Evolutionary conservation across 495 filamentous ascomycete genomes (phyloP).

Genomic region (Xylaria castorea): DNA sequence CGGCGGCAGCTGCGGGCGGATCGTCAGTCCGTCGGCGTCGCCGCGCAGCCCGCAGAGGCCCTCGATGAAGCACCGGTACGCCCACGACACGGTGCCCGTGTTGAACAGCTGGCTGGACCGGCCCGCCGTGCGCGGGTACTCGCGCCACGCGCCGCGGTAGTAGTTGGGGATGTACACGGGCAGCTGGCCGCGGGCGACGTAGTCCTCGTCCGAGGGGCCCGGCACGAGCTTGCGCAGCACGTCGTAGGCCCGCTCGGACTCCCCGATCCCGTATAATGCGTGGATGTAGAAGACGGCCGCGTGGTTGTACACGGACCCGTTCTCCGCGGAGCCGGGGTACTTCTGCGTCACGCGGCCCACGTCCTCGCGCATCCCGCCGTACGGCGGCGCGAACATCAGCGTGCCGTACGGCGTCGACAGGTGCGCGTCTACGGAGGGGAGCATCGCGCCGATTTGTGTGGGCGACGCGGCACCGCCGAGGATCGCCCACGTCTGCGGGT

Average conservation of each 20-base stretch:
- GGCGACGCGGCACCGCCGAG: constrained; percentile 56
- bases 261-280: constrained; percentile 56
- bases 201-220: constrained; percentile 58
- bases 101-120: constrained; percentile 63
- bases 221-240: constrained; percentile 60
- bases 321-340: constrained; percentile 62
- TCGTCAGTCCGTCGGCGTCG: constrained; percentile 51
- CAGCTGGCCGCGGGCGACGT: constrained; percentile 60
- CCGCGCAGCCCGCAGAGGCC: constrained; percentile 60
- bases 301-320: constrained; percentile 64
- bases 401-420: constrained; percentile 60
- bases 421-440: constrained; percentile 57
- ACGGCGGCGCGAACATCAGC: constrained; percentile 62
- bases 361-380: constrained; percentile 62
- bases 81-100: constrained; percentile 63
- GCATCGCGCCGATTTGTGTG: constrained; percentile 52
- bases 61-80: constrained; percentile 61
- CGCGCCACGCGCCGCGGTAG: constrained; percentile 59
- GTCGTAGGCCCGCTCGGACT: constrained; percentile 57
- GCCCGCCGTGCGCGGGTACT: constrained; percentile 59
- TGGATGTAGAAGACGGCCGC: constrained; percentile 60
- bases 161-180: constrained; percentile 65
- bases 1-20: constrained; percentile 58
- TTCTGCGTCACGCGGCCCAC: constrained; percentile 66
- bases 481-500: constrained; percentile 62